Percentiles rank a stretch among this genome's conserved stretches.
Conservation (phyloP, 495 filamentous ascomycete genomes). For the Penicillium samsonianum region DNA sequence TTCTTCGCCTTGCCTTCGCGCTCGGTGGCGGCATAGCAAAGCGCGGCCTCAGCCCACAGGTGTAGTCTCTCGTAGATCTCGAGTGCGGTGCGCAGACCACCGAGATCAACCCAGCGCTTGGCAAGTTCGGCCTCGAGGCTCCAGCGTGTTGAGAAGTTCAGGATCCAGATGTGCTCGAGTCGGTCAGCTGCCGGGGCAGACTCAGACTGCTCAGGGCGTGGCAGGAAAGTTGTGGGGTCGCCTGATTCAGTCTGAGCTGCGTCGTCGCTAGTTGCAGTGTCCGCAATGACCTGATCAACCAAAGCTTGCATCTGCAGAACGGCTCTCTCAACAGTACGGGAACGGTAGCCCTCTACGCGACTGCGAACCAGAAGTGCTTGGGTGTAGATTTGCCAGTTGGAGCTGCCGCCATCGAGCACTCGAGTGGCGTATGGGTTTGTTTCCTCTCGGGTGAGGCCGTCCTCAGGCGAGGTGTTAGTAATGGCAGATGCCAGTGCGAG, state of each 20-base stretch:
- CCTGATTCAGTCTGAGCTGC: slow-evolving; percentile 31
- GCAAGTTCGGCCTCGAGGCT: slow-evolving; percentile 92
- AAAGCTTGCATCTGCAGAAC: slow-evolving; percentile 94
- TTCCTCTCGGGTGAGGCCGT: slow-evolving; percentile 88
- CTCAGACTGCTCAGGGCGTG: slow-evolving; percentile 71
- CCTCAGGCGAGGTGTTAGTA: slow-evolving; percentile 79
- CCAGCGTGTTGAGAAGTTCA: slow-evolving; percentile 86
- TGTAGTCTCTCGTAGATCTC: slow-evolving; percentile 95
- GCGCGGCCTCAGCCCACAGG: slow-evolving; percentile 92
- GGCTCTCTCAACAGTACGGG: slow-evolving; percentile 82
- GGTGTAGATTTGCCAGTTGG: slow-evolving; percentile 98
- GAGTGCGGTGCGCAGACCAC: slow-evolving; percentile 83
- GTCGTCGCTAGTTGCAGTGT: slow-evolving; percentile 59
- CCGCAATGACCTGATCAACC: slow-evolving; percentile 92
- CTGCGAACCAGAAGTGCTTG: slow-evolving; percentile 86
- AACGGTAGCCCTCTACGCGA: slow-evolving; percentile 81
- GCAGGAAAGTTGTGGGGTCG: slow-evolving; percentile 74
- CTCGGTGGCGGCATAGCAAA: slow-evolving; percentile 82
- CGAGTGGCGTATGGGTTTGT: slow-evolving; percentile 87
- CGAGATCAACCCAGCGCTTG: slow-evolving; percentile 82
- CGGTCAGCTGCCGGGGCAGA: slow-evolving; percentile 75
- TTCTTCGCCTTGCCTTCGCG: slow-evolving; percentile 78
- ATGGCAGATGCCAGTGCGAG: slow-evolving; percentile 81
- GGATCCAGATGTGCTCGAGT: slow-evolving; percentile 75
- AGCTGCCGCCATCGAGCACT: slow-evolving; percentile 83